Conservation (phyloP, 345 rosid species). For the Barbarea vulgaris region DNA sequence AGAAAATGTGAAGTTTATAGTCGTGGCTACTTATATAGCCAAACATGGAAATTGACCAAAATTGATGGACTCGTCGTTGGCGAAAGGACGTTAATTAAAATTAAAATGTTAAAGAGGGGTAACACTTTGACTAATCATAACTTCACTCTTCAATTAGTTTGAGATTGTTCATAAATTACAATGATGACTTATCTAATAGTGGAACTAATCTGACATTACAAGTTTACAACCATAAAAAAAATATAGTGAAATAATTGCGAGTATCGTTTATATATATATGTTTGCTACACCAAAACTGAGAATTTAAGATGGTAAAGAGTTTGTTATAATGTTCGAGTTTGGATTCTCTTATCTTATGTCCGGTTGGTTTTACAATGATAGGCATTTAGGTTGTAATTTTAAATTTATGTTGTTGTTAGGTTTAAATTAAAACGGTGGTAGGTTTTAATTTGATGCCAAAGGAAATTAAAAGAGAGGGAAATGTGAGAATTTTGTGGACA, state of each 20-base stretch:
- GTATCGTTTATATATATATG: neutral
- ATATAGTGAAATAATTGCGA: neutral
- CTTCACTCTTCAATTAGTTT: neutral
- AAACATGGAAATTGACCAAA: conserved; percentile 28
- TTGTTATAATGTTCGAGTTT: neutral
- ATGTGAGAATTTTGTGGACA: conserved; percentile 28
- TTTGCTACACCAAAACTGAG: neutral
- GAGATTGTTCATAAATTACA: neutral
- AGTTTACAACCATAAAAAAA: no score
- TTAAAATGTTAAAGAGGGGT: neutral
- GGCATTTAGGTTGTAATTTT: no score
- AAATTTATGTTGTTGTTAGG: no score
- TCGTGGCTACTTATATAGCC: conserved; percentile 39
- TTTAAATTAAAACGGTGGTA: conserved; percentile 5
- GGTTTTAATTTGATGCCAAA: neutral
- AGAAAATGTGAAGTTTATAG: conserved; percentile 1
- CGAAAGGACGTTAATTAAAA: conserved; percentile 2
- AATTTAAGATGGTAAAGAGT: neutral
- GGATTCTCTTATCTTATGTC: neutral
- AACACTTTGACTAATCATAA: neutral
- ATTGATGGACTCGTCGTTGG: neutral
- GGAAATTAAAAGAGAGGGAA: neutral
- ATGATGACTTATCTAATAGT: no score
- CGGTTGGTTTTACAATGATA: neutral
- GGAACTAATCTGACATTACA: no score